phyloP scores from a whole-genome alignment of 116 monocot species.

The Papilionanthe hybrid region DNA sequence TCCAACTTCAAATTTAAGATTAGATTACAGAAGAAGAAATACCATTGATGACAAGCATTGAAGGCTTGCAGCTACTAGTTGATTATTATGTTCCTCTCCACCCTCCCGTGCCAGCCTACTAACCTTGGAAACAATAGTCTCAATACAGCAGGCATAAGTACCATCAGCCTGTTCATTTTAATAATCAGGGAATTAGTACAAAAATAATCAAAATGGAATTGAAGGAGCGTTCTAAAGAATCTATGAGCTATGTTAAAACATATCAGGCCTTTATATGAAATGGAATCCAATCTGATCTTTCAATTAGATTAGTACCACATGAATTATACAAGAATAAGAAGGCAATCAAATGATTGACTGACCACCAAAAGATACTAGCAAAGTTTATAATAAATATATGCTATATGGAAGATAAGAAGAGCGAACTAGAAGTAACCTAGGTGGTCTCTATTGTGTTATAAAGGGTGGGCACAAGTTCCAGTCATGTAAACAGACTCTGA shows the following conservation, averaged over 20 bases:
- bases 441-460: background rate
- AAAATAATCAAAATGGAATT: background rate
- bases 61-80: constrained; percentile 55
- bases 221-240: background rate
- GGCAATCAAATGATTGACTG: background rate
- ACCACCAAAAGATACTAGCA: background rate
- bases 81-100: constrained; percentile 25
- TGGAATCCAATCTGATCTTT: background rate
- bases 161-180: constrained; percentile 54
- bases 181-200: background rate
- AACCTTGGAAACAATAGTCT: constrained; percentile 48
- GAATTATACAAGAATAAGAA: background rate
- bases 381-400: background rate
- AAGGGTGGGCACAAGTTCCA: background rate
- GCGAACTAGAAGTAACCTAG: background rate
- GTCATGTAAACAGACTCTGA: background rate
- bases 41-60: constrained; percentile 89
- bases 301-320: background rate
- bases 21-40: constrained; percentile 2
- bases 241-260: background rate
- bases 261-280: background rate
- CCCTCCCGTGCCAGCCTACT: constrained; percentile 33
- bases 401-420: background rate
- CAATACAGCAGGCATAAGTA: constrained; percentile 73
- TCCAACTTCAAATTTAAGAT: background rate